Percentiles rank a stretch among this genome's conserved stretches.
phyloP scores from a whole-genome alignment of 345 rosid species.

The Lumnitzera littorea region DNA sequence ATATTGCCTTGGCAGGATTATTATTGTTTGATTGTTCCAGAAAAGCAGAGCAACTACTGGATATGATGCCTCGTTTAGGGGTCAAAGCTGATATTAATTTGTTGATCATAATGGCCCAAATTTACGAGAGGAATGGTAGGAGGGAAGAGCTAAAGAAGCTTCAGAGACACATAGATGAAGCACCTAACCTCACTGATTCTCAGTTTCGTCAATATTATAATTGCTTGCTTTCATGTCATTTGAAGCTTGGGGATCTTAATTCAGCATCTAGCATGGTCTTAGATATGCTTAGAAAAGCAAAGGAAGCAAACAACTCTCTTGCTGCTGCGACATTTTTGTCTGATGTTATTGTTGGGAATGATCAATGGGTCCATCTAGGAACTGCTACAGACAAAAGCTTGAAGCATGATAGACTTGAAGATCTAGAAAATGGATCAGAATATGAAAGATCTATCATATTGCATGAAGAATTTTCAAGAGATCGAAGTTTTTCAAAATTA shows the following conservation, averaged over 20 bases:
- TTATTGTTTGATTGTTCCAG: conserved; percentile 72
- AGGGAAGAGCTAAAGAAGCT: conserved; percentile 78
- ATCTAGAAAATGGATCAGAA: conserved; percentile 5
- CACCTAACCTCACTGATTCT: conserved; percentile 45
- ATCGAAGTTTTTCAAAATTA: conserved; percentile 42
- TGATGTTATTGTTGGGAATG: conserved; percentile 18
- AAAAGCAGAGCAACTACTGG: conserved; percentile 85
- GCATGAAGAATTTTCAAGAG: conserved; percentile 49
- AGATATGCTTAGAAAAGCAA: conserved; percentile 75
- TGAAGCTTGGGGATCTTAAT: conserved; percentile 80
- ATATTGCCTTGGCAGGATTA: conserved; percentile 77
- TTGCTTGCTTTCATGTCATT: conserved; percentile 70
- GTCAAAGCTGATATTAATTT: conserved; percentile 55
- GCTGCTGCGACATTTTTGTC: conserved; percentile 43
- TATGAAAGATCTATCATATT: conserved; percentile 21
- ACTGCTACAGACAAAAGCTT: conserved; percentile 18
- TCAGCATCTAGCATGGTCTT: conserved; percentile 80
- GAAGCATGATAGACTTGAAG: conserved; percentile 14
- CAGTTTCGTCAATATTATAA: conserved; percentile 76
- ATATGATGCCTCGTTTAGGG: conserved; percentile 61
- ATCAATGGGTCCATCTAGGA: conserved; percentile 9
- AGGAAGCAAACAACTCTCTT: conserved; percentile 65
- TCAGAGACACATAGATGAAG: conserved; percentile 79
- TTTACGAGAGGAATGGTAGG: conserved; percentile 84
- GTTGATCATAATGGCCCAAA: conserved; percentile 66